Evolutionary conservation across 306 rosid species (phyloP), one percentile per base, ranked within the genome.

Genomic region (Glycine tomentella): DNA sequence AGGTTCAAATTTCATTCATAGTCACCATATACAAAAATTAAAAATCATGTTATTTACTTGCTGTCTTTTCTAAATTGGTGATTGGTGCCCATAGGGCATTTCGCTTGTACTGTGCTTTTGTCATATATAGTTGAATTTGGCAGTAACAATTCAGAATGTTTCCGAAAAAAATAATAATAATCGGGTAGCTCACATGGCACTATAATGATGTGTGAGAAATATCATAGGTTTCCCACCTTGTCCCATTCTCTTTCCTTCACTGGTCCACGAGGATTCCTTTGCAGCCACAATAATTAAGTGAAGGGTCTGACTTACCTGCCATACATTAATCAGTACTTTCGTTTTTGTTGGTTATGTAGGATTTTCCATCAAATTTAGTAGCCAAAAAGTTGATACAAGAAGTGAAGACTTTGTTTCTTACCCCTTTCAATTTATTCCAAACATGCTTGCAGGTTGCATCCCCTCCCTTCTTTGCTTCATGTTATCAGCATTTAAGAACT

Each of bases 101-200:
- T 44, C 48, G 9, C 48, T 44, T 6, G 48, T 44, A 62, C 42
- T 62, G 69, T 33, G 69, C 10, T 62, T 33, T 62, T 31, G 45
- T 62, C 45, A n/a, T n/a, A n/a, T n/a, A 16, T 62, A 5, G 69
- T 33, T 62, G 45, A 62, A 34, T 34, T 33, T 62, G 48, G 70
- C 49, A 64, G 42, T 3, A 38, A 38, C 42, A 20, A 1, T 31
- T 38, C 25, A 7, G 49, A 64, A 64, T 36, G 70, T 38, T 15
- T 36, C 25, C 20, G 14, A 64, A 64, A 64, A 36, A 64, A 33
- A 62, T 5, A 11, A 62, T 62, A 7, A n/a, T n/a, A n/a, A n/a
- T n/a, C n/a, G 70, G 69, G 48, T 64, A 38, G 49, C 49, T 64
- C 70, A 64, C 49, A 64, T 64, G 45, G 9, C 69, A 63, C 25